Conservation (phyloP, 2,329 filamentous ascomycete species). For the Clarireedia sp. region DNA sequence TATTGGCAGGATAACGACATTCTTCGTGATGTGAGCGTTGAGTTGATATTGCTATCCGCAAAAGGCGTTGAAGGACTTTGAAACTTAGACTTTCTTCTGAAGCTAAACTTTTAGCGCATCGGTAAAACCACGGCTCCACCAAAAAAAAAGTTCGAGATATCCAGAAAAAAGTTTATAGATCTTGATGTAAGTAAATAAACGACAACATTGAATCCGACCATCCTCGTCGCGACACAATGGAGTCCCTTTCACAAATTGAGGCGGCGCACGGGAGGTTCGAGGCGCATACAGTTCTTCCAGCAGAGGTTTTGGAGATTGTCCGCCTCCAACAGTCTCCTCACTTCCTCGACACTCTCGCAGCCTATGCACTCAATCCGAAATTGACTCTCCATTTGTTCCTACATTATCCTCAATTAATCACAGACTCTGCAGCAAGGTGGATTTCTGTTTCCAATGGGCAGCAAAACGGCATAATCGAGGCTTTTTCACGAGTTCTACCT, state of each 20-base stretch:
- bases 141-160: constrained; percentile 14
- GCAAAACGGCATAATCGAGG: constrained; percentile 46
- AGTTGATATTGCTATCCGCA: constrained; percentile 6
- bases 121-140: neutral
- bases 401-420: constrained; percentile 66
- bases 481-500: constrained; percentile 72
- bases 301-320: constrained; percentile 62
- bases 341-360: constrained; percentile 64
- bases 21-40: constrained; percentile 27
- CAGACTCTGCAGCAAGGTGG: constrained; percentile 81
- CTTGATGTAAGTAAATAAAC: constrained; percentile 4
- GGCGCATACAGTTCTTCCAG: constrained; percentile 54
- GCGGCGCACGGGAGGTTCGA: constrained; percentile 45
- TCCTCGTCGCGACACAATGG: constrained; percentile 1
- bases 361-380: constrained; percentile 59
- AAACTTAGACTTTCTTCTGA: constrained; percentile 6
- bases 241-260: constrained; percentile 40
- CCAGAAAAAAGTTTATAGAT: constrained; percentile 7
- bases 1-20: constrained; percentile 59
- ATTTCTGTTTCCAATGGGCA: constrained; percentile 35
- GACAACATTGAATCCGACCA: neutral
- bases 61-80: constrained; percentile 18
- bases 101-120: constrained; percentile 13
- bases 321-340: constrained; percentile 52
- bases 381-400: constrained; percentile 67